These are phyloP conservation scores for Olyra latifolia DNA, from an alignment of 176 grass and related monocot genomes.

Conservation along the genomic window DNA sequence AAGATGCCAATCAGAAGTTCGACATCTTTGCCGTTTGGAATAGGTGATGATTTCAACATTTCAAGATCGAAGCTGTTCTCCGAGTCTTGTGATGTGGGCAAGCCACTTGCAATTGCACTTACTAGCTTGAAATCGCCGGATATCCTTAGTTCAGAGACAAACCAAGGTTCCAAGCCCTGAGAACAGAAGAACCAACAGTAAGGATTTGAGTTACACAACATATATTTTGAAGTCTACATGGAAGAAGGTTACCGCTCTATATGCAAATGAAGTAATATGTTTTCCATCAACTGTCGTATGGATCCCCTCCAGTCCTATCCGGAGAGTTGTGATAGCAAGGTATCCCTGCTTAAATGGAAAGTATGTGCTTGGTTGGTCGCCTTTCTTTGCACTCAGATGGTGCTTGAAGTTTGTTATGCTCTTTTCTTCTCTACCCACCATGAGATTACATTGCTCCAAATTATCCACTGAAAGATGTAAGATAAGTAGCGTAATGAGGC, in stretches of 20 bases:
- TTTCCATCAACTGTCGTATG: constrained; percentile 89
- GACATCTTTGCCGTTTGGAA: constrained; percentile 56
- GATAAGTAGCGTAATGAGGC: not conserved
- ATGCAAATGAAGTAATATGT: constrained; percentile 75
- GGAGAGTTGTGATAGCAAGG: constrained; percentile 74
- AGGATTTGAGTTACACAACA: not conserved
- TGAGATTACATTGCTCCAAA: constrained; percentile 62
- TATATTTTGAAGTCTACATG: constrained; percentile 19
- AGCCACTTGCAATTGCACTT: constrained; percentile 77
- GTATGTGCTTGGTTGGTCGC: constrained; percentile 41
- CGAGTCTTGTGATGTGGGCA: constrained; percentile 76
- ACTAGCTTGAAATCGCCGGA: constrained; percentile 82
- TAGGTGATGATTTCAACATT: constrained; percentile 63
- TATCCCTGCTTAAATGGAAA: constrained; percentile 91
- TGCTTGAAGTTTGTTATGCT: constrained; percentile 32
- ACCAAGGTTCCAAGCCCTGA: constrained; percentile 90
- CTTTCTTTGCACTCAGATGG: constrained; percentile 33
- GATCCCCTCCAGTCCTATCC: constrained; percentile 73
- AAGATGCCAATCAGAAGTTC: constrained; percentile 89
- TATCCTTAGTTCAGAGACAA: constrained; percentile 57
- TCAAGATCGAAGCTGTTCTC: constrained; percentile 64
- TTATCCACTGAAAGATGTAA: constrained; percentile 54
- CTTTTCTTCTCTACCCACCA: constrained; percentile 59
- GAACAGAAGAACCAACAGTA: constrained; percentile 14
- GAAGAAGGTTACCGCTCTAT: constrained; percentile 64